Evolutionary conservation across 257 asterid genomes (phyloP).

Genomic region (Nicotiana noctiflora): DNA sequence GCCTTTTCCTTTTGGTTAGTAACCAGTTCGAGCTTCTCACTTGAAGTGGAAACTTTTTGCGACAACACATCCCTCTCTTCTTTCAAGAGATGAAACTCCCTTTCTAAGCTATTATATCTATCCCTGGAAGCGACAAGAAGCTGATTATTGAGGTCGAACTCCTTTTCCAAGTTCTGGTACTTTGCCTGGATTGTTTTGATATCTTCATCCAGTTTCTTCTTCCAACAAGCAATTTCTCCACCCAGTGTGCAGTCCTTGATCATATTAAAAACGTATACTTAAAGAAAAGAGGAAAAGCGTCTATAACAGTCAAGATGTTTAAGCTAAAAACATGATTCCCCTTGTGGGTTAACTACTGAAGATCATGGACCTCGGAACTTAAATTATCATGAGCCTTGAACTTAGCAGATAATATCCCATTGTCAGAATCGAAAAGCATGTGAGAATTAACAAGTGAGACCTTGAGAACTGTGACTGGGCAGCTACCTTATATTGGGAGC

Average conservation of each 20-base stretch:
- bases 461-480: slow-evolving; percentile 55
- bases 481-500: slow-evolving; percentile 79
- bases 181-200: slow-evolving; percentile 36
- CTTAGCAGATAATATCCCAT: slow-evolving; percentile 51
- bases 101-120: slow-evolving; percentile 55
- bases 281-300: background rate
- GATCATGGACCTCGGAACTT: slow-evolving; percentile 14
- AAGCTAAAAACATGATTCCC: background rate
- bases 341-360: background rate
- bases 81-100: slow-evolving; percentile 46
- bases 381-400: slow-evolving; percentile 31
- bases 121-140: slow-evolving; percentile 51
- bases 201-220: slow-evolving; percentile 57
- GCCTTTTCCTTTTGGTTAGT: slow-evolving; percentile 55
- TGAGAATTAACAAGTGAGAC: slow-evolving; percentile 43
- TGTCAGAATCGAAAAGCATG: slow-evolving; percentile 43
- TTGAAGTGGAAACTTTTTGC: slow-evolving; percentile 31
- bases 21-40: slow-evolving; percentile 41
- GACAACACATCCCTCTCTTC: slow-evolving; percentile 50
- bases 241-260: slow-evolving; percentile 64
- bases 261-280: slow-evolving; percentile 25
- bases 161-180: slow-evolving; percentile 52
- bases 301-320: background rate
- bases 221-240: slow-evolving; percentile 73
- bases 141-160: slow-evolving; percentile 33